A percentile compares a stretch with the other conserved stretches of the same genome.
These are phyloP conservation scores for Auricularia cornea DNA, from an alignment of 768 basidiomycete species.

Conservation along the genomic window DNA sequence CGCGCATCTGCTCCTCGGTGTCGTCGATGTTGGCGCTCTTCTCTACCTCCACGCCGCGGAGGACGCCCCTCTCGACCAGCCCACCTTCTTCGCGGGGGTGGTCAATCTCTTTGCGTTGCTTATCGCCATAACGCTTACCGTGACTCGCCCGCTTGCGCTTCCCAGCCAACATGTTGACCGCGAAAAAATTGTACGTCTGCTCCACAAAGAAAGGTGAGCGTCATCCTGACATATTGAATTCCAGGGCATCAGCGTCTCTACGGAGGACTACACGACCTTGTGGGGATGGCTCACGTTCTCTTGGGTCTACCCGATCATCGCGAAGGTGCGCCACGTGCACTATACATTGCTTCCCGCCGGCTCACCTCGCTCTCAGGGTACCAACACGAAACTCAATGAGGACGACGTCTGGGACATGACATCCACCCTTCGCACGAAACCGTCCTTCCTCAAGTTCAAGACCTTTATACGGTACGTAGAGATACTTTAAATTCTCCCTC, in stretches of 20 bases:
- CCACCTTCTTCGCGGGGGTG: conserved; percentile 20
- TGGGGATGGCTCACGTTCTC: conserved; percentile 63
- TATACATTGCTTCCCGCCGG: background rate
- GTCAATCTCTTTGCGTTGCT: conserved; percentile 39
- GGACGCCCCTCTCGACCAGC: conserved; percentile 36
- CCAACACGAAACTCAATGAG: conserved; percentile 52
- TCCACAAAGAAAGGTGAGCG: background rate
- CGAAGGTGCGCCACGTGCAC: conserved; percentile 25
- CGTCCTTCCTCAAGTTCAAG: conserved; percentile 49
- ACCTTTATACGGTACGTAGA: background rate
- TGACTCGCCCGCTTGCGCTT: conserved; percentile 59
- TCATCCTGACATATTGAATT: background rate
- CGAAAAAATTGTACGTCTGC: conserved; percentile 53
- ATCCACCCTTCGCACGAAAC: conserved; percentile 55
- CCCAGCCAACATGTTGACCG: conserved; percentile 45
- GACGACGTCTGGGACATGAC: conserved; percentile 66
- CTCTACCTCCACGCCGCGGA: conserved; percentile 36
- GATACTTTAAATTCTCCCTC: background rate
- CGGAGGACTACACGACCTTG: conserved; percentile 69
- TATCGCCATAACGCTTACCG: conserved; percentile 36
- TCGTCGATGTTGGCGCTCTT: conserved; percentile 45
- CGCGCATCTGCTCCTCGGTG: conserved; percentile 35
- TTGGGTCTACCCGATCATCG: conserved; percentile 63
- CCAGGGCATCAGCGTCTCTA: conserved; percentile 49
- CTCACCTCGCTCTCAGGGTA: conserved; percentile 27